Base-by-base conservation (phyloP, 2,329 filamentous ascomycete genomes). In the Pseudopyricularia cyperi region DNA sequence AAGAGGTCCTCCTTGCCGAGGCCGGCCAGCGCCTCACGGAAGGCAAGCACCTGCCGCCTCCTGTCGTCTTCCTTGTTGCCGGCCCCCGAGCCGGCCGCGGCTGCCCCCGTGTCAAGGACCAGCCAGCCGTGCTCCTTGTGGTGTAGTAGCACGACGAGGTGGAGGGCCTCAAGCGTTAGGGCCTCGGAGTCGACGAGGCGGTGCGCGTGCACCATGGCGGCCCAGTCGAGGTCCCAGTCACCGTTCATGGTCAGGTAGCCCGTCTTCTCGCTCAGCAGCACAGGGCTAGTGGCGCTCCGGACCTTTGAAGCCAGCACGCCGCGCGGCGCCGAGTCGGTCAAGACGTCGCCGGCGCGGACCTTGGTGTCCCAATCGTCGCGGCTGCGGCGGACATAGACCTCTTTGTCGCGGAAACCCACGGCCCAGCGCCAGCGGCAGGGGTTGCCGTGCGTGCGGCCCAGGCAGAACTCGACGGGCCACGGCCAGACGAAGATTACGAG, bases 1-100 rank as follows among this genome's bases (percentile, higher is more conserved):
- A 96, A 96, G 51, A 96, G 66, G 57, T 85, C 82, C 65, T 95
- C 90, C 68, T 95, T 95, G 44, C 85, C 89, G 66, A 93, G 74
- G 3, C 75, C 75, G 1, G 78, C 75, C 58, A 96, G 73, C 19
- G 82, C 81, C 44, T 93, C 85, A 59, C 87, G 83, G 65, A 96
- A 94, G 3, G 77, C 76, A 56, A 93, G 79, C 8, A 96, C 83
- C 67, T 93, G 88, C 56, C 82, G 78, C 58, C 82, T 71, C 48
- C 78, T 77, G 55, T 82, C 76, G 54, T 86, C 82, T 57, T 85
- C 79, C 42, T 75, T 72, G 15, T 14, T 17, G 15, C 37, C 19
- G 7, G 34, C 14, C 9, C 34, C 24, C 7, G 32, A 6, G 17
- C 17, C 34, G 42, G 52, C 53, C n/a, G 28, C 32, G 1, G 69